phyloP scores from a whole-genome alignment of 768 basidiomycete genomes.

The Boletus rex-veris region DNA sequence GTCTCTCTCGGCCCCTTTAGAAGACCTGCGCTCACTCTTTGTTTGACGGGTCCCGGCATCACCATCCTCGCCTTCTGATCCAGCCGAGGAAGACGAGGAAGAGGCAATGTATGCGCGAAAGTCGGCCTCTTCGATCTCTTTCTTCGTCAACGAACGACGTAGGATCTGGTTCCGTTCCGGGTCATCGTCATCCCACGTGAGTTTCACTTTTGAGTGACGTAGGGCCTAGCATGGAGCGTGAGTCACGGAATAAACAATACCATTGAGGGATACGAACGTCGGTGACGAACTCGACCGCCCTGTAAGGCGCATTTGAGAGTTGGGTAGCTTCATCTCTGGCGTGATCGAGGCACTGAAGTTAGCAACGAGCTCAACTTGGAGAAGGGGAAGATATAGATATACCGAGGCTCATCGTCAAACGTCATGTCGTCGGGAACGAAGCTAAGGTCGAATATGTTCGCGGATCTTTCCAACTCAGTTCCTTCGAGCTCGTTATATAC shows the following conservation, averaged over 20 bases:
- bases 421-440: slow-evolving; percentile 88
- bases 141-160: slow-evolving; percentile 68
- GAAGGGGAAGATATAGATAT: slow-evolving; percentile 8
- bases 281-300: slow-evolving; percentile 85
- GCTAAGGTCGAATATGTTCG: slow-evolving; percentile 93
- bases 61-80: slow-evolving; percentile 33
- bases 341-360: not conserved
- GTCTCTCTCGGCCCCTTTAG: slow-evolving; percentile 52
- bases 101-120: slow-evolving; percentile 79
- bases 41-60: not conserved
- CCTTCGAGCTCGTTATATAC: slow-evolving; percentile 87
- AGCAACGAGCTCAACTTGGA: not conserved
- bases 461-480: slow-evolving; percentile 93
- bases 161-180: slow-evolving; percentile 79
- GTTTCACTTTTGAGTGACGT: slow-evolving; percentile 94
- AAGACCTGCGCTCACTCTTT: slow-evolving; percentile 19
- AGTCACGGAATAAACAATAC: not conserved
- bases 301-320: slow-evolving; percentile 56
- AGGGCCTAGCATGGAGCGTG: slow-evolving; percentile 59
- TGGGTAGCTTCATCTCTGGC: slow-evolving; percentile 81
- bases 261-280: slow-evolving; percentile 54
- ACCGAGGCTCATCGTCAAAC: slow-evolving; percentile 79
- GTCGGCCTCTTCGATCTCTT: slow-evolving; percentile 90
- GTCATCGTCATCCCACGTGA: slow-evolving; percentile 99
- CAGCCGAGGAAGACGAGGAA: slow-evolving; percentile 62